Base-by-base conservation (phyloP, 192 early-diverging fungal species). In the Linnemannia hyalina region DNA sequence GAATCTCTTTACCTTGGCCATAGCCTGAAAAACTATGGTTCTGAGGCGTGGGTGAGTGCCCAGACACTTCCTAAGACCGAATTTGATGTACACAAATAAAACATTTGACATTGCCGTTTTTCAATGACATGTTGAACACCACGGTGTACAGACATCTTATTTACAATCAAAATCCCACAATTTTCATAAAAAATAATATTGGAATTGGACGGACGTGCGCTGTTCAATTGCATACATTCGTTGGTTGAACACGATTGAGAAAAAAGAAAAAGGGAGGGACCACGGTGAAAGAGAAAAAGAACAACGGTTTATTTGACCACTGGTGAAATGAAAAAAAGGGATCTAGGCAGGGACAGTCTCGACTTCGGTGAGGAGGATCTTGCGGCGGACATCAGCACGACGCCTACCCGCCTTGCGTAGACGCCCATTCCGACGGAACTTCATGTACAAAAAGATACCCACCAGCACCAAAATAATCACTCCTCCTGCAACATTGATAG, bases 11-110 rank as follows among this genome's bases (percentile, higher is more conserved):
- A 81, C 80, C 73, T 70, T 29, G 36, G 15, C 73, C 47, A 8
- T 44, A 65, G 80, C 80, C 80, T 81, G 80, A 81, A 81, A 81
- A 81, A 81, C 80, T 60, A 44, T 29, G 57, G 9, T 42, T 18
- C 35, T 10, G 47, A 74, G 72, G 80, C 80, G 73, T 81, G 80
- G 80, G 73, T 11, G n/a, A 81, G 80, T 81, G 80, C 80, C 80
- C 80, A 81, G 80, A 81, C 80, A 81, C 80, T 81, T 81, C 80
- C 80, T 81, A 81, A 81, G 80, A 81, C 60, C 63, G 80, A 81
- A 7, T n/a, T 40, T 40, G 38, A 22, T 81, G 80, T 81, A 81
- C 73, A 49, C 68, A 74, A 81, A 55, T 81, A 81, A 81, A 81
- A 81, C 80, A 81, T 81, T 81, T 75, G 80, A 72, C 65, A 81